Percentiles rank a stretch among this genome's conserved stretches.
Conservation (phyloP, 2,329 filamentous ascomycete genomes). For the Microsporum ferrugineum region DNA sequence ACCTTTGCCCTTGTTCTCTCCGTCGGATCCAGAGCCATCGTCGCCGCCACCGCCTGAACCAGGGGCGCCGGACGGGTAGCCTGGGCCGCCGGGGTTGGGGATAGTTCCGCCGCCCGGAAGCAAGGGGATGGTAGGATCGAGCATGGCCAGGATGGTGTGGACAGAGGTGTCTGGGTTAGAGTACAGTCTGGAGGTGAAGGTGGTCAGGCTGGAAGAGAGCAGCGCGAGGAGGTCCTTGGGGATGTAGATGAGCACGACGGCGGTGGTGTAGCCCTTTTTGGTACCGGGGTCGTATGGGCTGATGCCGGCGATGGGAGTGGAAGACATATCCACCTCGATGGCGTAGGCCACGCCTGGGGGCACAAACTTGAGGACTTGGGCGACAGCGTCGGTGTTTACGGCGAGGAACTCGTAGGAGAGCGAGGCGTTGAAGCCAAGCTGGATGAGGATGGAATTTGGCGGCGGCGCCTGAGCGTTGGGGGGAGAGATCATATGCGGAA, state of each 20-base stretch:
- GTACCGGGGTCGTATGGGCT: conserved; percentile 61
- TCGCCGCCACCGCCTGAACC: conserved; percentile 30
- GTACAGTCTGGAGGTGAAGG: conserved; percentile 64
- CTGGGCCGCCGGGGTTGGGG: conserved; percentile 30
- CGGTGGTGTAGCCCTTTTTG: conserved; percentile 67
- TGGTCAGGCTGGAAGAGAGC: conserved; percentile 57
- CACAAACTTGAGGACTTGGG: conserved; percentile 73
- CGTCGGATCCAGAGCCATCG: not conserved
- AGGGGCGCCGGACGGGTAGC: conserved; percentile 16
- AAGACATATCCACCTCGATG: conserved; percentile 30
- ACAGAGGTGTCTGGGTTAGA: conserved; percentile 55
- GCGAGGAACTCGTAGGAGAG: conserved; percentile 81
- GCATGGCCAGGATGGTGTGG: conserved; percentile 61
- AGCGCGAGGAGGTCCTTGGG: conserved; percentile 57
- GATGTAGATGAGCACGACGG: conserved; percentile 64
- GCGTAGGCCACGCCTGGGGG: conserved; percentile 59
- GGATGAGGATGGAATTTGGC: conserved; percentile 57
- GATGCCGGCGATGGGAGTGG: conserved; percentile 18
- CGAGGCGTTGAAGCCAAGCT: conserved; percentile 70
- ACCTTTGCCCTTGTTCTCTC: not conserved
- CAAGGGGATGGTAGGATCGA: conserved; percentile 73
- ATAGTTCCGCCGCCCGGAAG: conserved; percentile 31
- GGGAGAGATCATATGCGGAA: conserved; percentile 68
- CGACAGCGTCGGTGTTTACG: conserved; percentile 56
- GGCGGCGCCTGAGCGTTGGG: conserved; percentile 50